Evolutionary conservation across 208 protist species (phyloP).

Genomic region (Crithidia acanthocephali): DNA sequence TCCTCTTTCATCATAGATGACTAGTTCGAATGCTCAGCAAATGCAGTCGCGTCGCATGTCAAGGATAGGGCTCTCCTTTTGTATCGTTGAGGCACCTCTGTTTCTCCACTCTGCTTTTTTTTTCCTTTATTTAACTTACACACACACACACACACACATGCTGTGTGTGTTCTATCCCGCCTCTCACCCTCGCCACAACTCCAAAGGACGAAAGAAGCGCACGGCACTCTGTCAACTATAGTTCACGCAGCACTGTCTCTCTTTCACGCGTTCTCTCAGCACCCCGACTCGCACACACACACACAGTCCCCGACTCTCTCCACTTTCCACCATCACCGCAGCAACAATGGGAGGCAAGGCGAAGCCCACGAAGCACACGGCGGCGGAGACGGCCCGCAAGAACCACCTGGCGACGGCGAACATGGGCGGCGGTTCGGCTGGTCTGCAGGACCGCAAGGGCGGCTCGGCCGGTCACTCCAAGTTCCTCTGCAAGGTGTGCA

Average conservation of each 20-base stretch:
- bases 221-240: not conserved
- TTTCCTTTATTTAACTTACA: not conserved
- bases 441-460: constrained; percentile 68
- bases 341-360: constrained; percentile 75
- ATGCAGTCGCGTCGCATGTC: too few relatives aligned
- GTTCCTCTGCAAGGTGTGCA: constrained; percentile 73
- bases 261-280: not conserved
- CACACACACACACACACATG: not conserved
- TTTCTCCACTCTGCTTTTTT: not conserved
- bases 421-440: constrained; percentile 68
- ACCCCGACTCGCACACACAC: too few relatives aligned
- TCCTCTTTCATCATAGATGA: too few relatives aligned
- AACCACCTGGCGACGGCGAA: constrained; percentile 67
- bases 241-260: not conserved
- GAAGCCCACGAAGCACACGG: constrained; percentile 83
- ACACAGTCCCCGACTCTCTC: not conserved
- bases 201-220: constrained; percentile 10
- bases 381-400: constrained; percentile 70
- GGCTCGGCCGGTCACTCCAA: constrained; percentile 57
- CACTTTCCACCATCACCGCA: not conserved
- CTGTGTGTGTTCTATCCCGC: too few relatives aligned
- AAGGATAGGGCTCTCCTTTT: too few relatives aligned
- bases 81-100: too few relatives aligned
- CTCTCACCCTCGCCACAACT: too few relatives aligned
- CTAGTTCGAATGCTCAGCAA: too few relatives aligned